Evolutionary conservation across 192 early-diverging fungal genomes (phyloP).

Genomic region (Entomortierella chlamydospora): DNA sequence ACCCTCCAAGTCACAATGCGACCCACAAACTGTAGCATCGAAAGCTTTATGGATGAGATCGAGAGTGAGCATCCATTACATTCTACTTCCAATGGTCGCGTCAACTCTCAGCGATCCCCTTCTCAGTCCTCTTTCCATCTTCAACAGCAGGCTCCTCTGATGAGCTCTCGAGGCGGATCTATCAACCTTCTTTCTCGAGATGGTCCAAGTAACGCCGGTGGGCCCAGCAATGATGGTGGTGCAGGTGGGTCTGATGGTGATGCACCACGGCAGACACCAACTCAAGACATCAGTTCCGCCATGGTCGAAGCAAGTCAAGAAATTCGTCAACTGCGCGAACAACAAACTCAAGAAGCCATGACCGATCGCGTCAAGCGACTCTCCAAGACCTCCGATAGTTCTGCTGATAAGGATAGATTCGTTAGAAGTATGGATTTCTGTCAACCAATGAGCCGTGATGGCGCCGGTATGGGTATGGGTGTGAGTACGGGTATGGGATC

Average conservation of each 20-base stretch:
- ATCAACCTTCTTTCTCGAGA: slow-evolving; percentile 12
- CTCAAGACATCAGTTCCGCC: slow-evolving; percentile 43
- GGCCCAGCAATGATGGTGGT: neutral
- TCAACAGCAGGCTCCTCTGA: neutral
- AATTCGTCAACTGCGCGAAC: slow-evolving; percentile 47
- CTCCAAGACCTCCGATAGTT: slow-evolving; percentile 25
- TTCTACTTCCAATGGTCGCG: too few species aligned
- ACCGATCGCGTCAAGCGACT: slow-evolving; percentile 48
- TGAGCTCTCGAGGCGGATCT: slow-evolving; percentile 5
- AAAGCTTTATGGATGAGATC: neutral
- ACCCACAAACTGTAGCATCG: neutral
- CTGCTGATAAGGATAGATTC: slow-evolving; percentile 46
- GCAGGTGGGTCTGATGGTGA: neutral
- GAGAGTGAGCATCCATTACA: neutral
- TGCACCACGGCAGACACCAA: slow-evolving; percentile 13
- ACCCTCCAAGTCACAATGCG: slow-evolving; percentile 54
- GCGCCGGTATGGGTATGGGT: neutral
- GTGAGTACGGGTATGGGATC: neutral
- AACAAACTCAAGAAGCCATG: slow-evolving; percentile 43
- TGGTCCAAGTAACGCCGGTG: slow-evolving; percentile 11
- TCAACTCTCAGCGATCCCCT: too few species aligned
- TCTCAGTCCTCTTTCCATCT: neutral
- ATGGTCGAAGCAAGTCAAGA: slow-evolving; percentile 47
- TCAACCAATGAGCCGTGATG: neutral
- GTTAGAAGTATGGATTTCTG: slow-evolving; percentile 14